Base-by-base conservation (phyloP, 169 alveolate species). In the Plasmodium reichenowi region DNA sequence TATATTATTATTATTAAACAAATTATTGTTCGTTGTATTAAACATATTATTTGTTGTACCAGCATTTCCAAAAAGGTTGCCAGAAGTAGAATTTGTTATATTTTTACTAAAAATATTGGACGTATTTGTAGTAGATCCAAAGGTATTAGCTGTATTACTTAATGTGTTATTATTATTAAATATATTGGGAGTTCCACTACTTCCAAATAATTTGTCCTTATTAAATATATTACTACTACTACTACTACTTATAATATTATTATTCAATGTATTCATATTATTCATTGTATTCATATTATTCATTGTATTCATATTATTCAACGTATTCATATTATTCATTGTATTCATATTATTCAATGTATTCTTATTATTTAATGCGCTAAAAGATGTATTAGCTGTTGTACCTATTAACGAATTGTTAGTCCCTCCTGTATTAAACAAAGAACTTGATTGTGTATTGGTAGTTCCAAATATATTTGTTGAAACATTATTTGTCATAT, bases 41-140 rank as follows among this genome's bases (percentile, higher is more conserved):
- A 47, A n/a, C 38, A 58, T 43, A 66, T 38, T 38, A 48, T 45
- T 10, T 5, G 87, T 8, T 20, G 72, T 29, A 29, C 54, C n/a
- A 26, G 80, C 6, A 72, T 38, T 56, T 12, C 70, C 59, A 38
- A 72, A 72, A 10, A 72, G 24, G 17, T 38, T 52, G 15, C 29
- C 29, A n/a, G 86, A 4, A 15, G 56, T 24, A 32, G 22, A 29
- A 12, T 17, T 13, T 2, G 67, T 1, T 24, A 47, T 2, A 48
- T 71, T 71, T 7, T 38, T 74, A 6, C 3, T 20, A 20, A 74
- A 74, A 47, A 62, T 4, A 74, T 15, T 62, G 13, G 72, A 26
- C 3, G 72, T 48, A 43, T 6, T 29, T n/a, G 9, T 13, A 7
- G 43, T 73, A 4, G 13, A n/a, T n/a, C 62, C 59, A 54, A 43